phyloP scores from a whole-genome alignment of 225 moss, liverwort and hornwort genomes.

The Polytrichum commune region DNA sequence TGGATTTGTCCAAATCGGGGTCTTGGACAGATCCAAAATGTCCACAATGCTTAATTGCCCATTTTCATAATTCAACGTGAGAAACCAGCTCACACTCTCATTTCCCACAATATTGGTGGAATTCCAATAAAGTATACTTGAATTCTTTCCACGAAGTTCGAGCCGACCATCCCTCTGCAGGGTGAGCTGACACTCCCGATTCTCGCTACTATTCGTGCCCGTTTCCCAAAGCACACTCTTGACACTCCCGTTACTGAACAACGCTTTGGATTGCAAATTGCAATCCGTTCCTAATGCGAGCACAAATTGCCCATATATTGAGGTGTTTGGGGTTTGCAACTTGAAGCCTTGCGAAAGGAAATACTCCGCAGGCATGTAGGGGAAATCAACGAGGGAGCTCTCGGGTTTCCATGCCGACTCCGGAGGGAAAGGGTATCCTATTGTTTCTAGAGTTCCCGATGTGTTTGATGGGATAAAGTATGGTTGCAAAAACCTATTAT shows the following conservation, averaged over 20 bases:
- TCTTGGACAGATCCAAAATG: not conserved
- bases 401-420: no score
- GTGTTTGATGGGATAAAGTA: not conserved
- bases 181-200: constrained; percentile 1
- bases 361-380: not conserved
- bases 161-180: constrained; percentile 4
- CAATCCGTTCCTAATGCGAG: not conserved
- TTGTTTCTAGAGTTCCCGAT: not conserved
- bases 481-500: no score
- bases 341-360: no score
- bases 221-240: constrained; percentile 5
- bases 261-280: not conserved
- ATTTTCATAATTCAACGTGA: not conserved
- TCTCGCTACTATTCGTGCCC: not conserved
- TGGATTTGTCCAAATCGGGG: no score
- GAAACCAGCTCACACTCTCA: not conserved
- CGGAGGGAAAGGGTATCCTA: not conserved
- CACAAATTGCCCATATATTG: not conserved
- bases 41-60: not conserved
- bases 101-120: not conserved
- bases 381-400: not conserved
- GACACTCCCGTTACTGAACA: not conserved
- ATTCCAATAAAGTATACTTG: not conserved
- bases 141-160: not conserved
- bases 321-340: no score